Evolutionary conservation across 768 basidiomycete species (phyloP).

Genomic region (Amanita subjunquillea): DNA sequence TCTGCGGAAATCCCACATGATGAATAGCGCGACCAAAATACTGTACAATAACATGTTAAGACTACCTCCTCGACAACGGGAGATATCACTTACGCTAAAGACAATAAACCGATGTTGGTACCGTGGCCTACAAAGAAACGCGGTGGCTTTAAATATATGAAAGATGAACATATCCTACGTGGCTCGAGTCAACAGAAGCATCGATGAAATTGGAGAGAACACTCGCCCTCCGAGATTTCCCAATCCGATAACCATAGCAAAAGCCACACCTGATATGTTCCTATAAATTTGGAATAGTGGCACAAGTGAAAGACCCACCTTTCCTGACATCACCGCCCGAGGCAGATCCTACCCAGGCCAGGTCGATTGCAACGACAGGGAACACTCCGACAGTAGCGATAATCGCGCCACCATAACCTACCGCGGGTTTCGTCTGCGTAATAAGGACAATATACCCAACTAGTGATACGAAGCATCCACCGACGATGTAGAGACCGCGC

Average conservation of each 20-base stretch:
- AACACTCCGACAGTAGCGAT: conserved; percentile 43
- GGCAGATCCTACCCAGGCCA: conserved; percentile 49
- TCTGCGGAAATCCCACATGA: conserved; percentile 38
- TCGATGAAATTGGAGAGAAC: not conserved
- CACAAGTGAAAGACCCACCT: conserved; percentile 15
- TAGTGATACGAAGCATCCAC: conserved; percentile 28
- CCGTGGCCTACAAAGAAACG: conserved; percentile 29
- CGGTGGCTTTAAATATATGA: conserved; percentile 27
- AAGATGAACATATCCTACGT: conserved; percentile 29
- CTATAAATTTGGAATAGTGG: not conserved
- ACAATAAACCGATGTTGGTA: conserved; percentile 19
- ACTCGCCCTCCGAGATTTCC: conserved; percentile 41
- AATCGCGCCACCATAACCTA: conserved; percentile 36
- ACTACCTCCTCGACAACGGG: not conserved
- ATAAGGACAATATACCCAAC: conserved; percentile 44
- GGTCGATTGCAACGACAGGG: conserved; percentile 33
- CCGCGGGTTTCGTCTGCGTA: conserved; percentile 20
- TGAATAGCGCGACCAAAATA: conserved; percentile 26
- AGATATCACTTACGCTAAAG: conserved; percentile 19
- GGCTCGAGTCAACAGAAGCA: not conserved
- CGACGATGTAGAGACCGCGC: conserved; percentile 41
- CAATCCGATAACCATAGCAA: conserved; percentile 44
- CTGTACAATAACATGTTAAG: conserved; percentile 8
- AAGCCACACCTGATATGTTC: conserved; percentile 20
- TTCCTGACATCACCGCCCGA: conserved; percentile 46